Base-by-base conservation (phyloP, 1,284 basidiomycete genomes). In the Cystobasidium pallidum region DNA sequence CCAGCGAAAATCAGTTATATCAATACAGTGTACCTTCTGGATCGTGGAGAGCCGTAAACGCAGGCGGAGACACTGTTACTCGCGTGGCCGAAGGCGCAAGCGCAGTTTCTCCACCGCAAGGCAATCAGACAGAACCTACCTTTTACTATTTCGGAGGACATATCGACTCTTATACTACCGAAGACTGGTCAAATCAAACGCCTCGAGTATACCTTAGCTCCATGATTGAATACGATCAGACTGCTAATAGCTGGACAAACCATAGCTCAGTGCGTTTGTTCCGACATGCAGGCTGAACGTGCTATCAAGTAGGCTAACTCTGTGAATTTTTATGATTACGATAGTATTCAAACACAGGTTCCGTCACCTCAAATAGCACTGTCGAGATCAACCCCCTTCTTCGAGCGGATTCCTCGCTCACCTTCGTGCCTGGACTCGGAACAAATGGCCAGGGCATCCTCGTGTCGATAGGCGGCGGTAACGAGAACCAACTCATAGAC, bases 401-500 rank as follows among this genome's bases (percentile, higher is more conserved):
- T 11, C 70, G 78, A 15, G 78, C 77, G 0, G 78, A 79, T 51
- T 75, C 76, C 4, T 75, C 76, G 2, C 59, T 79, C 3, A 76
- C 76, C 55, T 78, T 72, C 58, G 75, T 76, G 0, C 77, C 75
- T n/a, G 65, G 64, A 19, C 64, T 77, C 15, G 77, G 76, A 1
- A 75, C 74, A 0, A 57, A 74, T 36, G 59, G 63, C 2, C 66
- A 78, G 52, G 78, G 78, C 17, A 64, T 77, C 15, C 67, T 79
- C 2, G 76, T 79, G 17, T 72, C 76, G 1, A 77, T 79, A 30
- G 78, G 78, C n/a, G 78, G 78, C 17, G 78, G 77, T 2, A 77
- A 76, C 15, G 57, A 57, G n/a, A 70, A 71, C 21, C 73, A 76
- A 43, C 75, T 71, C 39, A 71, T 76, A n/a, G 75, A 76, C 57